Percentiles rank a stretch among this genome's conserved stretches.
Conservation (phyloP, 2,329 filamentous ascomycete species). For the Ceratocystis albifundus region DNA sequence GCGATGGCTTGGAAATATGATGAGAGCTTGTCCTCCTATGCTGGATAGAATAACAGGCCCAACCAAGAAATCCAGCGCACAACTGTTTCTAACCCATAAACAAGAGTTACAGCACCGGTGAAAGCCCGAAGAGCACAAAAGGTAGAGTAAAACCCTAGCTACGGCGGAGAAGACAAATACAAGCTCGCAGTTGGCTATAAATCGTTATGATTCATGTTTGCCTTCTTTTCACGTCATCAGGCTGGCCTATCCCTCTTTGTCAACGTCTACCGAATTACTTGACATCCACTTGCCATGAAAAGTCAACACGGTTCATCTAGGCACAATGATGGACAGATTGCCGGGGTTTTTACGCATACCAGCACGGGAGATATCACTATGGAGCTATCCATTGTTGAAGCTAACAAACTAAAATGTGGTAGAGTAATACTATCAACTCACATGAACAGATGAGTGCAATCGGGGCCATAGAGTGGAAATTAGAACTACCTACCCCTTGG, state of each 20-base stretch:
- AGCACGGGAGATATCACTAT: slow-evolving; percentile 60
- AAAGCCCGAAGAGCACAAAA: slow-evolving; percentile 43
- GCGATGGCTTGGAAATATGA: slow-evolving; percentile 59
- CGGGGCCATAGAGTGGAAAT: background rate
- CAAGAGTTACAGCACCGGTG: slow-evolving; percentile 52
- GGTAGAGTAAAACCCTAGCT: slow-evolving; percentile 30
- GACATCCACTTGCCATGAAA: slow-evolving; percentile 37
- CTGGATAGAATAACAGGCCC: slow-evolving; percentile 47
- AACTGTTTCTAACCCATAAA: slow-evolving; percentile 68
- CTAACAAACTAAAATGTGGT: too few relatives aligned
- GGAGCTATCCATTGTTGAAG: slow-evolving; percentile 55
- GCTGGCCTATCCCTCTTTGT: background rate
- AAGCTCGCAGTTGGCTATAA: background rate
- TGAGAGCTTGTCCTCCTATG: slow-evolving; percentile 45
- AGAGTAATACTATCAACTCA: background rate
- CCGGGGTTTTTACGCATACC: slow-evolving; percentile 40
- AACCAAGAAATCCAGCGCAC: slow-evolving; percentile 66
- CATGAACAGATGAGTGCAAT: background rate
- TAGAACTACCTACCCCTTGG: too few relatives aligned
- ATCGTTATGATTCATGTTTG: background rate
- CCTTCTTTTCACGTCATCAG: background rate
- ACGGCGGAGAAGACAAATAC: background rate
- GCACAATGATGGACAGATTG: slow-evolving; percentile 49
- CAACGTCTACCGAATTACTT: slow-evolving; percentile 33
- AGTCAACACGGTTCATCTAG: slow-evolving; percentile 40